Base-by-base conservation (phyloP, 2,329 filamentous ascomycete species). In the Exophiala lecanii-corni region DNA sequence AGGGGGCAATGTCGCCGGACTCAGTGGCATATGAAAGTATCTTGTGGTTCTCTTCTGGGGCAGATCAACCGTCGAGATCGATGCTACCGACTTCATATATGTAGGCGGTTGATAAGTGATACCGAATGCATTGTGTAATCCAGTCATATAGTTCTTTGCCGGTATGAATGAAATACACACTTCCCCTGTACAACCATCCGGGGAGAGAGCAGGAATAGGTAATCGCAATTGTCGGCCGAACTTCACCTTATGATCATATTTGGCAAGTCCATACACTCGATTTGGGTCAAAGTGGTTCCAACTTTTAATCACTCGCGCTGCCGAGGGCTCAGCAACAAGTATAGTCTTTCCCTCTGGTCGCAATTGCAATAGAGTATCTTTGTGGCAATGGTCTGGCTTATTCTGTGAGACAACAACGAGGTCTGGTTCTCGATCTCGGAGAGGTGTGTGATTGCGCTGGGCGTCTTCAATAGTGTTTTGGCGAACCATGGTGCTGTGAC, bases 351-450 rank as follows among this genome's bases (percentile, higher is more conserved):
- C 72, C 1, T 69, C 64, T 10, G 67, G 59, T 0, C 78, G 73
- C 4, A 89, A 69, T 50, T 84, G 77, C 26, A 77, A 76, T 10
- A 89, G 68, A 0, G 84, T 86, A 25, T 75, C 71, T 62, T 82
- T 74, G 57, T 87, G 78, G 61, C 83, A 86, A 57, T 86, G 83
- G 56, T 86, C 83, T 12, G 75, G 76, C 57, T 80, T 81, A 53
- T 74, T 71, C 55, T 82, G 78, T 4, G 74, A 78, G 45, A 81
- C 70, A 36, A 82, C 61, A 21, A 82, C 71, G 12, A 81, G 52
- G 51, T 81, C 75, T 3, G 76, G 73, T 36, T 71, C 66, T 69
- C 64, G 10, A 82, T 63, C 21, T 79, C 70, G 15, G 64, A 64
- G 13, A 82, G 65, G 13, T 79, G 79, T 0, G 70, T 64, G 45